phyloP scores from a whole-genome alignment of 2,329 filamentous ascomycete genomes.

The Penicillium italicum region DNA sequence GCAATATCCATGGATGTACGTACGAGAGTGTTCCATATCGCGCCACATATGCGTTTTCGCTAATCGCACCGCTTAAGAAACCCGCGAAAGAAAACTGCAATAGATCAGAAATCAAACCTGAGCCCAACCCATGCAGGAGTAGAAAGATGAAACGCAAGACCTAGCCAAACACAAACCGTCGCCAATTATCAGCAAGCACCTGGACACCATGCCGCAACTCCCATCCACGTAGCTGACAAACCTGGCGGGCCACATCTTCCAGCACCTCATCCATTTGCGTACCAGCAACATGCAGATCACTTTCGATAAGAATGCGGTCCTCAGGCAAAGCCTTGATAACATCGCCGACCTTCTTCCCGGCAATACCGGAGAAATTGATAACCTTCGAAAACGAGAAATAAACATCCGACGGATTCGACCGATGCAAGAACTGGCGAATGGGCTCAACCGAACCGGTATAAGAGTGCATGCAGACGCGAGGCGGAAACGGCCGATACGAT shows the following conservation, averaged over 20 bases:
- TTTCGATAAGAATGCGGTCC: conserved; percentile 78
- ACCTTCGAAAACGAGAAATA: conserved; percentile 85
- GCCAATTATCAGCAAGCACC: conserved; percentile 70
- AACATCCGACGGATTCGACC: conserved; percentile 67
- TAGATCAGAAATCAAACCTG: background rate
- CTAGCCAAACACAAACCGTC: conserved; percentile 67
- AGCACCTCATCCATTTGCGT: conserved; percentile 72
- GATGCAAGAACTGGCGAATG: conserved; percentile 72
- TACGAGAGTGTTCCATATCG: background rate
- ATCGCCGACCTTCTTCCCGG: conserved; percentile 58
- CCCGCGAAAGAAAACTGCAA: background rate
- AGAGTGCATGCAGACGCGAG: conserved; percentile 87
- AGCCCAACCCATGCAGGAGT: background rate
- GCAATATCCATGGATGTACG: background rate
- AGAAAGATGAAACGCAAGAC: background rate
- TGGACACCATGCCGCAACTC: conserved; percentile 65
- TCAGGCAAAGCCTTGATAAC: conserved; percentile 71
- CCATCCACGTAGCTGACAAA: conserved; percentile 80
- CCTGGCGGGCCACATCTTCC: conserved; percentile 68
- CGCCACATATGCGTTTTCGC: background rate
- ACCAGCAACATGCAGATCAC: conserved; percentile 82
- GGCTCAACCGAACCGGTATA: conserved; percentile 76
- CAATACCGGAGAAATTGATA: conserved; percentile 67
- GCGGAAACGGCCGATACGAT: conserved; percentile 65
- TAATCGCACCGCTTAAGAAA: background rate